Percentiles rank a stretch among this genome's conserved stretches.
Evolutionary conservation across 2,329 filamentous ascomycete species (phyloP).

Genomic region (Aureobasidium mangrovei): DNA sequence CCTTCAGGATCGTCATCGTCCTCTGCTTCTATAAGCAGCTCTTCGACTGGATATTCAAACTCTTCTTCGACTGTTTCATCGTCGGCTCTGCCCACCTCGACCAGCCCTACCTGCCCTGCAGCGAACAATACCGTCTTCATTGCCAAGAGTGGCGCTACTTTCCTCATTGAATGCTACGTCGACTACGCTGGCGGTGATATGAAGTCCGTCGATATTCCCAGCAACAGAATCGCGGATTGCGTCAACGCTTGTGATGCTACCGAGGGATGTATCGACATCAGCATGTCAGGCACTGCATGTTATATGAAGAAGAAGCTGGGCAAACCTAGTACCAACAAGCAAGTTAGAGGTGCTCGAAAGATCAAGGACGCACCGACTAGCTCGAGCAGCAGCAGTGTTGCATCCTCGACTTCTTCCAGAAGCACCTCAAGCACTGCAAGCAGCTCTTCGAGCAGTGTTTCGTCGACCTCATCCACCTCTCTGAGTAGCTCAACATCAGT

Average conservation of each 20-base stretch:
- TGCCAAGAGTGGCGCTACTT: conserved; percentile 6
- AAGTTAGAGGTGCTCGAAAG: conserved; percentile 8
- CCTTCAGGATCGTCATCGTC: not conserved
- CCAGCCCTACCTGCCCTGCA: conserved; percentile 8
- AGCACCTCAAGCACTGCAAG: not conserved
- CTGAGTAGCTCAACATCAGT: not conserved
- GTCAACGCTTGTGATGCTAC: conserved; percentile 13
- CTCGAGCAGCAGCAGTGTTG: conserved; percentile 3
- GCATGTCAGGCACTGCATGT: conserved; percentile 14
- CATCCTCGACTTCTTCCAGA: not conserved
- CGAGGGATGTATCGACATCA: conserved; percentile 14
- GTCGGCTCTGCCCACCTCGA: conserved; percentile 4
- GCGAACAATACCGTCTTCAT: conserved; percentile 12
- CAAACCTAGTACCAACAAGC: not conserved
- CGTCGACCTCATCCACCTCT: not conserved
- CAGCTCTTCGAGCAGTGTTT: not conserved
- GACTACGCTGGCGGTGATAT: conserved; percentile 14
- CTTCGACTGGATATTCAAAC: not conserved
- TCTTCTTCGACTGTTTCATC: not conserved
- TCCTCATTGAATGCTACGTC: conserved; percentile 13
- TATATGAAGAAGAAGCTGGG: conserved; percentile 13
- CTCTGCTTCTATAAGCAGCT: not conserved
- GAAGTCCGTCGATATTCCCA: conserved; percentile 8
- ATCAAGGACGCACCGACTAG: conserved; percentile 7
- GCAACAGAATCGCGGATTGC: conserved; percentile 13